Conservation (phyloP, 352 stramenopile species). For the Pythium plurisporium region DNA sequence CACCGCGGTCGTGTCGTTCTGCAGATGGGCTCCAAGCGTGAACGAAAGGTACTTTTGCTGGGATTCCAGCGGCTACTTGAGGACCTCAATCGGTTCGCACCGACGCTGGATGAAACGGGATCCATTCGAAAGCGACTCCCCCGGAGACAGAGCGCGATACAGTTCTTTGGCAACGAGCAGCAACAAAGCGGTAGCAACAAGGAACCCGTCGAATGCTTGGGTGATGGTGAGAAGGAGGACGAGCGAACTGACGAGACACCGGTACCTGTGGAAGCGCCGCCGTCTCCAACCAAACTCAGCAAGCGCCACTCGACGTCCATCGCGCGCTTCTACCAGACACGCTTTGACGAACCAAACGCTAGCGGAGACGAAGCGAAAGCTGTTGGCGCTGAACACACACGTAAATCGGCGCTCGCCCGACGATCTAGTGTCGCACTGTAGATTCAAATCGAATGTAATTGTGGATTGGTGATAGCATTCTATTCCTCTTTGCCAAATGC, state of each 20-base stretch:
- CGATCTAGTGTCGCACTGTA: constrained; percentile 23
- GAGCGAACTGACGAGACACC: constrained; percentile 1
- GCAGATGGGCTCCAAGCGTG: constrained; percentile 48
- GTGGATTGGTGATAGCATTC: not conserved
- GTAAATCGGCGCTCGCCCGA: not conserved
- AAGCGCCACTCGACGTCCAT: constrained; percentile 20
- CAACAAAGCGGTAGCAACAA: not conserved
- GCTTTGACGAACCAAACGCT: constrained; percentile 38
- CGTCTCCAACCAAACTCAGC: not conserved
- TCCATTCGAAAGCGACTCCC: constrained; percentile 44
- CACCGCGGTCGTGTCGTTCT: constrained; percentile 60
- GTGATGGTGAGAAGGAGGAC: not conserved
- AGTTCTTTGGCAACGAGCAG: constrained; percentile 41
- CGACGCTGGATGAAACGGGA: constrained; percentile 38
- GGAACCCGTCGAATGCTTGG: not conserved
- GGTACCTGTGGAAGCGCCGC: not conserved
- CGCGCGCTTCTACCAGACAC: constrained; percentile 58
- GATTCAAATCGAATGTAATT: not conserved
- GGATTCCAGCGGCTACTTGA: constrained; percentile 51
- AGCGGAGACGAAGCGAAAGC: not conserved
- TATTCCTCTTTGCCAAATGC: constrained; percentile 54
- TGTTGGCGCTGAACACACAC: not conserved
- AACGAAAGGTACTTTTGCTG: constrained; percentile 53
- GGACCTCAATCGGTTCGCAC: constrained; percentile 39
- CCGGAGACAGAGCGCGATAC: constrained; percentile 39